Conservation (phyloP, 192 early-diverging fungal genomes). For the Linnemannia elongata region DNA sequence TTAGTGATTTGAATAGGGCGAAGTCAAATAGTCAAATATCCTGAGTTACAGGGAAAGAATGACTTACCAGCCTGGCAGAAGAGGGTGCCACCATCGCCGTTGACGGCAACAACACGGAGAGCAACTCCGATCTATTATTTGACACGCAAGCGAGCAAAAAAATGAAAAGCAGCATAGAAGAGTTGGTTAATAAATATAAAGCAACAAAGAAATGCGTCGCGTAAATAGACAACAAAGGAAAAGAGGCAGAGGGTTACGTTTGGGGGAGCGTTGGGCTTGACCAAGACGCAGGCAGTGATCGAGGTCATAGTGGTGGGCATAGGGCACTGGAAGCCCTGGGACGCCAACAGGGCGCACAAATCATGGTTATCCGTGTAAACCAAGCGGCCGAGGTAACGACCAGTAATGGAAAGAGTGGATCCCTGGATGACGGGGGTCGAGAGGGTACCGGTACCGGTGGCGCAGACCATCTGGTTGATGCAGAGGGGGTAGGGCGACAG, state of each 20-base stretch:
- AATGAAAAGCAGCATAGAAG: neutral
- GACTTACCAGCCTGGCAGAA: conserved; percentile 32
- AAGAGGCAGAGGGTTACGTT: conserved; percentile 7
- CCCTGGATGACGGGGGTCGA: conserved; percentile 15
- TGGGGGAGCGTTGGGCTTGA: conserved; percentile 31
- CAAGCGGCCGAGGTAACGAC: conserved; percentile 14
- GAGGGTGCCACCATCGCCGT: conserved; percentile 14
- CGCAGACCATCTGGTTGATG: conserved; percentile 17
- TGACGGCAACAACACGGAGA: conserved; percentile 14
- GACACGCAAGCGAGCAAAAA: neutral
- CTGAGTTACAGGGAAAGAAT: too few relatives aligned
- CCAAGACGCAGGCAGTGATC: conserved; percentile 33
- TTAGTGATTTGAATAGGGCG: neutral
- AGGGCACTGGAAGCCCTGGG: conserved; percentile 22
- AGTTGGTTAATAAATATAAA: neutral
- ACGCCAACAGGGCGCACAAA: conserved; percentile 16
- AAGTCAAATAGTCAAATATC: neutral
- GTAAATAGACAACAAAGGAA: neutral
- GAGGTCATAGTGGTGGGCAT: conserved; percentile 26
- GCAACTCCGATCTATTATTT: conserved; percentile 16
- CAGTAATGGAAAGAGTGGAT: conserved; percentile 12
- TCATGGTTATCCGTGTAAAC: conserved; percentile 38
- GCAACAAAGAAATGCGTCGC: neutral
- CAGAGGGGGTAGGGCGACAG: conserved; percentile 31
- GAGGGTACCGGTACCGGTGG: conserved; percentile 16